Evolutionary conservation across 2,329 filamentous ascomycete species (phyloP).

Genomic region (Bertia moriformis): DNA sequence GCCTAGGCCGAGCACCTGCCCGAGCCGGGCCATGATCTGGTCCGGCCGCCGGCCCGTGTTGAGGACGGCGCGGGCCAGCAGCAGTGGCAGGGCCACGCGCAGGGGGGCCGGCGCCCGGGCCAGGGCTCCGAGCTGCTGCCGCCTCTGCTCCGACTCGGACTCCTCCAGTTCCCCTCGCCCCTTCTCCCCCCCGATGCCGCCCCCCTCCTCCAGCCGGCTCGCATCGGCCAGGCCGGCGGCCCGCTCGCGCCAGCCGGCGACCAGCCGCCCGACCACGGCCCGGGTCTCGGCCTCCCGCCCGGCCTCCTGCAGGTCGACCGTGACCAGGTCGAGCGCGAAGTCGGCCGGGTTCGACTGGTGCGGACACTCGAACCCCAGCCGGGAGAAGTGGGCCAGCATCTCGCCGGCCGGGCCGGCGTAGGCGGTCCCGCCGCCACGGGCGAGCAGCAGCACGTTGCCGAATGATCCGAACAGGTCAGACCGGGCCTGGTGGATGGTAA

Average conservation of each 20-base stretch:
- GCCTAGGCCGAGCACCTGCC: slow-evolving; percentile 26
- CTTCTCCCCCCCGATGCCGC: slow-evolving; percentile 5
- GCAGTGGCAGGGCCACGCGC: slow-evolving; percentile 45
- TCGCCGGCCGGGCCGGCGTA: slow-evolving; percentile 48
- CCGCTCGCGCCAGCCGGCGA: slow-evolving; percentile 36
- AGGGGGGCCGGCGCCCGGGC: slow-evolving; percentile 50
- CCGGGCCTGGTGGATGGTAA: slow-evolving; percentile 68
- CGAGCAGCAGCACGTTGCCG: slow-evolving; percentile 56
- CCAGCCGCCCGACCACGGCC: slow-evolving; percentile 43
- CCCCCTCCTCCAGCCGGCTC: slow-evolving; percentile 2
- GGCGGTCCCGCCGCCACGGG: slow-evolving; percentile 52
- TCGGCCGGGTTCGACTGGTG: slow-evolving; percentile 63
- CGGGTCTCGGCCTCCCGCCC: slow-evolving; percentile 46
- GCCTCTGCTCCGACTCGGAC: slow-evolving; percentile 5
- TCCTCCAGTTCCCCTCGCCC: slow-evolving; percentile 6
- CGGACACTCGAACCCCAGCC: slow-evolving; percentile 48
- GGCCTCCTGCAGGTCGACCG: slow-evolving; percentile 56
- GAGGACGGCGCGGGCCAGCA: slow-evolving; percentile 52
- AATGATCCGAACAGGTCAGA: slow-evolving; percentile 61
- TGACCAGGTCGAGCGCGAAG: slow-evolving; percentile 65
- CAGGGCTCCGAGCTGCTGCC: slow-evolving; percentile 51
- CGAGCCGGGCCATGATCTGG: slow-evolving; percentile 24
- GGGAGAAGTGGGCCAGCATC: slow-evolving; percentile 52
- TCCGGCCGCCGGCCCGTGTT: slow-evolving; percentile 31
- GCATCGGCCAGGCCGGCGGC: slow-evolving; percentile 2